Evolutionary conservation across 208 protist species (phyloP).

Genomic region (Wallacemonas sp.): DNA sequence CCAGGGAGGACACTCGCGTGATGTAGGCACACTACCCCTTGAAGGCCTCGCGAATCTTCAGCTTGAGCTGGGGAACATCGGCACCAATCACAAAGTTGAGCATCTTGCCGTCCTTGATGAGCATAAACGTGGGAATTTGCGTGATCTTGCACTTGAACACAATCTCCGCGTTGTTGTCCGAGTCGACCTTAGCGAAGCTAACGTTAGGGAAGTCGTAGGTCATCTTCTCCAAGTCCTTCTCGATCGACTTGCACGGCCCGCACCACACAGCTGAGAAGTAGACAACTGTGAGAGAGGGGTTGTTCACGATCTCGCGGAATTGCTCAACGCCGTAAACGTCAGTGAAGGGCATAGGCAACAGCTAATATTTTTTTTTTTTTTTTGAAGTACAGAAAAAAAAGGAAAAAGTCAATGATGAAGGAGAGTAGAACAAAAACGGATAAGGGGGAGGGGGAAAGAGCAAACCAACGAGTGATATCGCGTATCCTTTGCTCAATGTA

Average conservation of each 20-base stretch:
- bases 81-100: slow-evolving; percentile 80
- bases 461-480: too few relatives aligned
- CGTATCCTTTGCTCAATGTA: too few relatives aligned
- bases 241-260: slow-evolving; percentile 77
- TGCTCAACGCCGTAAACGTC: slow-evolving; percentile 77
- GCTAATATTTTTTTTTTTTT: background rate
- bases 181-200: slow-evolving; percentile 73
- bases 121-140: slow-evolving; percentile 84
- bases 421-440: background rate
- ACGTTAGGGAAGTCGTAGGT: slow-evolving; percentile 76
- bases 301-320: slow-evolving; percentile 72
- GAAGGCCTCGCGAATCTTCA: slow-evolving; percentile 55
- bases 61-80: slow-evolving; percentile 59
- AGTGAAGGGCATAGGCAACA: slow-evolving; percentile 52
- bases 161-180: slow-evolving; percentile 83
- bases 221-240: slow-evolving; percentile 75
- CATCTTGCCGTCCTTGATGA: slow-evolving; percentile 54
- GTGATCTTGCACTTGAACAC: slow-evolving; percentile 71
- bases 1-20: background rate
- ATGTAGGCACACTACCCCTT: slow-evolving; percentile 12
- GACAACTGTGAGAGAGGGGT: slow-evolving; percentile 53
- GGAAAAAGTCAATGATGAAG: background rate
- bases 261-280: slow-evolving; percentile 87
- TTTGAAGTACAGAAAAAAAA: slow-evolving; percentile 1
- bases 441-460: too few relatives aligned